These are phyloP conservation scores for Alternaria sp. DNA, from an alignment of 2,329 filamentous ascomycete species.

Conservation along the genomic window DNA sequence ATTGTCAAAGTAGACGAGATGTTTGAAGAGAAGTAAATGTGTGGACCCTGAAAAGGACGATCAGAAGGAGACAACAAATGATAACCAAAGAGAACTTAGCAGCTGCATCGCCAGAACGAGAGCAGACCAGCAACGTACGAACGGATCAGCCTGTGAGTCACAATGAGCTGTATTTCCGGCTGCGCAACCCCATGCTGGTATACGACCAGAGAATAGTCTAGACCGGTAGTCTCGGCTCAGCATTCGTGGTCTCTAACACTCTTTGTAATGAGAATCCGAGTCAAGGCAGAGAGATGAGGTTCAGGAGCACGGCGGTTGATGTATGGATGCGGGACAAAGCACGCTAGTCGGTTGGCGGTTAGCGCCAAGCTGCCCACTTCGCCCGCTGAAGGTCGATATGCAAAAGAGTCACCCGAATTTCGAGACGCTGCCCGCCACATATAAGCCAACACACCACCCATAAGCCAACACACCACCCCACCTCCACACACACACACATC, in stretches of 20 bases:
- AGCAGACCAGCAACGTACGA: background rate
- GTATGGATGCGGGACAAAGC: constrained; percentile 21
- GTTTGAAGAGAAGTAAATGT: background rate
- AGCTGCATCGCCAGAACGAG: background rate
- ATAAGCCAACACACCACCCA: constrained; percentile 28
- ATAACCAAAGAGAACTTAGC: background rate
- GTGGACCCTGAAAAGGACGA: background rate
- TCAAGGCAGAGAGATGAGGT: constrained; percentile 3
- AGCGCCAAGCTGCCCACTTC: constrained; percentile 40
- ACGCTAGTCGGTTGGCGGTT: constrained; percentile 37
- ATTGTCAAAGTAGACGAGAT: background rate
- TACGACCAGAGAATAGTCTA: too few relatives aligned
- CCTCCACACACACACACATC: constrained; percentile 9
- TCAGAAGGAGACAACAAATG: background rate
- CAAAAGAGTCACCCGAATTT: constrained; percentile 44
- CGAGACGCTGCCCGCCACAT: constrained; percentile 34
- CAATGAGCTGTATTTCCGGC: background rate
- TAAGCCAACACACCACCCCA: constrained; percentile 27
- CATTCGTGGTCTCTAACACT: background rate
- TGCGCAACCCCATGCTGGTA: background rate
- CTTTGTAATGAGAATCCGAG: background rate
- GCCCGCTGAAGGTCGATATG: constrained; percentile 41
- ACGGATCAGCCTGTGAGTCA: background rate
- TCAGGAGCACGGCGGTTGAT: constrained; percentile 5
- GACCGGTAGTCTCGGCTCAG: background rate